Evolutionary conservation across 2,329 filamentous ascomycete species (phyloP).

Genomic region (Daldinia sp.): DNA sequence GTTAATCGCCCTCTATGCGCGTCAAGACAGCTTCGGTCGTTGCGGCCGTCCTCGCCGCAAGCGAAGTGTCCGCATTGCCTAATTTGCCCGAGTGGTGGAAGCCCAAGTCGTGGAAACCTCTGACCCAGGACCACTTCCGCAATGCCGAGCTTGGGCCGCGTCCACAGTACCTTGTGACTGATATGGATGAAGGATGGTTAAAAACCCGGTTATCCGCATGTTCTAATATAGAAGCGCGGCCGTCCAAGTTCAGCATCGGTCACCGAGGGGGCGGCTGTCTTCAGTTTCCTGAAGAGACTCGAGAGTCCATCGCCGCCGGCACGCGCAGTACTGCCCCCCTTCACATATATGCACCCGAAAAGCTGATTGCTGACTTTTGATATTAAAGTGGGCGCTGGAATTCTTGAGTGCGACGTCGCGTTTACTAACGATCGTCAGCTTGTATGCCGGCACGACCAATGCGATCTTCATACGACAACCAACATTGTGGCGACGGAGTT

Average conservation of each 20-base stretch:
- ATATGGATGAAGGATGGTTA: conserved; percentile 67
- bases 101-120: conserved; percentile 12
- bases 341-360: neutral
- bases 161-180: conserved; percentile 69
- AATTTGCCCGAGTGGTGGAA: conserved; percentile 18
- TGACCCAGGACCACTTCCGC: conserved; percentile 22
- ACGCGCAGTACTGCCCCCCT: conserved; percentile 53
- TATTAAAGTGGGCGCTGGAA: conserved; percentile 63
- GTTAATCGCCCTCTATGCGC: conserved; percentile 12
- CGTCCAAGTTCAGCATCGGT: conserved; percentile 65
- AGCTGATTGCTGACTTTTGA: neutral
- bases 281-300: conserved; percentile 70
- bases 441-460: conserved; percentile 74
- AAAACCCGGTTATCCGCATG: conserved; percentile 68
- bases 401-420: conserved; percentile 73
- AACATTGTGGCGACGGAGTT: conserved; percentile 70
- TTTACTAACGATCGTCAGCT: conserved; percentile 71
- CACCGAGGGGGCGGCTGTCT: conserved; percentile 70
- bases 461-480: conserved; percentile 74
- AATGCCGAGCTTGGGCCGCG: conserved; percentile 68
- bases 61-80: conserved; percentile 24
- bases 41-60: conserved; percentile 9
- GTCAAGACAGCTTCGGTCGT: conserved; percentile 8
- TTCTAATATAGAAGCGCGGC: conserved; percentile 60
- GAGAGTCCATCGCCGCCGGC: conserved; percentile 66